Percentiles rank a stretch among this genome's conserved stretches.
Conservation (phyloP, 2,329 filamentous ascomycete species). For the Curvularia eragrostidis region DNA sequence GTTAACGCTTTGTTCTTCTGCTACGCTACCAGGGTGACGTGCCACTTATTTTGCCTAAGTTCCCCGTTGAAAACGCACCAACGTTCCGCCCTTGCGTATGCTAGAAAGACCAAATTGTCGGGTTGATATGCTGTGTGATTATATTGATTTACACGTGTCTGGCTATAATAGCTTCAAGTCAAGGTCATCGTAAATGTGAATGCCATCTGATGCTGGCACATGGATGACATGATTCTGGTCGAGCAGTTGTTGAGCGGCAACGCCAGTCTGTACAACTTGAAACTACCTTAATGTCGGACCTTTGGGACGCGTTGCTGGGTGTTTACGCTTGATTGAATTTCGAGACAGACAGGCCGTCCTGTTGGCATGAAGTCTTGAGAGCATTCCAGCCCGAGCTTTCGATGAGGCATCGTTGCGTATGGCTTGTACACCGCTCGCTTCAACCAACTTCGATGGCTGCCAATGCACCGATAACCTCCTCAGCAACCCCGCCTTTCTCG, state of each 20-base stretch:
- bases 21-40: constrained; percentile 12
- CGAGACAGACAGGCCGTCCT: neutral
- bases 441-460: constrained; percentile 69
- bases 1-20: constrained; percentile 10
- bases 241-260: constrained; percentile 1
- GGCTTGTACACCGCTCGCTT: constrained; percentile 16
- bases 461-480: constrained; percentile 84
- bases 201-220: neutral
- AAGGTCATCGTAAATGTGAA: neutral
- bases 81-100: constrained; percentile 3
- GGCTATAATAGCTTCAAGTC: neutral
- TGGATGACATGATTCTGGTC: neutral
- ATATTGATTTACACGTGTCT: constrained; percentile 13
- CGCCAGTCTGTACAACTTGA: constrained; percentile 5
- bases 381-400: constrained; percentile 2
- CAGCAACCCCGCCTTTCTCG: constrained; percentile 78
- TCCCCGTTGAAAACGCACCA: constrained; percentile 10
- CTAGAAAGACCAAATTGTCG: neutral
- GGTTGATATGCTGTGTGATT: constrained; percentile 6
- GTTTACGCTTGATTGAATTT: constrained; percentile 2
- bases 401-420: constrained; percentile 5
- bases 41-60: constrained; percentile 11
- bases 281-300: constrained; percentile 6
- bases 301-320: neutral
- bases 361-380: constrained; percentile 1